These are phyloP conservation scores for Boletales sp. DNA, from an alignment of 768 basidiomycete genomes.

Conservation along the genomic window DNA sequence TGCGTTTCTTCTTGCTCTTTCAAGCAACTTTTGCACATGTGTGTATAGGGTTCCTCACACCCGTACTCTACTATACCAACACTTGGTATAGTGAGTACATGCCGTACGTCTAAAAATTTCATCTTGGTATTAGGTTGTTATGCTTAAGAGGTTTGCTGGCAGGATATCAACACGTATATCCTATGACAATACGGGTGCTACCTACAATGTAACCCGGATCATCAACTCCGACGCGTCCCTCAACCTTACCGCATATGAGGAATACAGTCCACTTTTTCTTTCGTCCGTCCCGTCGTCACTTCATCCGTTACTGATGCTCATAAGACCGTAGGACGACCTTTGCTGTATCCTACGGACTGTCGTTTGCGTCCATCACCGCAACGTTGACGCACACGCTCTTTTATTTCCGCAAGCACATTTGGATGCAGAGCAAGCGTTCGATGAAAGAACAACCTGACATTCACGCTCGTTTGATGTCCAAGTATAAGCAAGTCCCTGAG, in stretches of 20 bases:
- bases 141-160: not conserved
- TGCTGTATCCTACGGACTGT: slow-evolving; percentile 74
- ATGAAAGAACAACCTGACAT: slow-evolving; percentile 78
- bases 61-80: slow-evolving; percentile 67
- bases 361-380: slow-evolving; percentile 79
- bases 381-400: slow-evolving; percentile 70
- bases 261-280: slow-evolving; percentile 61
- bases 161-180: slow-evolving; percentile 62
- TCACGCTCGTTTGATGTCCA: slow-evolving; percentile 56
- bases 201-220: slow-evolving; percentile 58
- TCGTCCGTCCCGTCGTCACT: slow-evolving; percentile 29
- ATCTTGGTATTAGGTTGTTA: not conserved
- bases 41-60: slow-evolving; percentile 48
- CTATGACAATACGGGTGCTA: slow-evolving; percentile 57
- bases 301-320: slow-evolving; percentile 2
- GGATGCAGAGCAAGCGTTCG: slow-evolving; percentile 63
- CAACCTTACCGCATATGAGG: slow-evolving; percentile 50
- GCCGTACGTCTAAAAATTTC: slow-evolving; percentile 37
- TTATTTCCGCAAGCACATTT: slow-evolving; percentile 78
- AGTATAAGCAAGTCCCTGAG: slow-evolving; percentile 55
- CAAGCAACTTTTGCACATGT: slow-evolving; percentile 49
- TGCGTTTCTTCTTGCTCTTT: slow-evolving; percentile 35
- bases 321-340: slow-evolving; percentile 47
- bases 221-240: slow-evolving; percentile 52
- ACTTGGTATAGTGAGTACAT: slow-evolving; percentile 55